Conservation (phyloP, 179 eudicot genomes). For the Drosera spatulata region DNA sequence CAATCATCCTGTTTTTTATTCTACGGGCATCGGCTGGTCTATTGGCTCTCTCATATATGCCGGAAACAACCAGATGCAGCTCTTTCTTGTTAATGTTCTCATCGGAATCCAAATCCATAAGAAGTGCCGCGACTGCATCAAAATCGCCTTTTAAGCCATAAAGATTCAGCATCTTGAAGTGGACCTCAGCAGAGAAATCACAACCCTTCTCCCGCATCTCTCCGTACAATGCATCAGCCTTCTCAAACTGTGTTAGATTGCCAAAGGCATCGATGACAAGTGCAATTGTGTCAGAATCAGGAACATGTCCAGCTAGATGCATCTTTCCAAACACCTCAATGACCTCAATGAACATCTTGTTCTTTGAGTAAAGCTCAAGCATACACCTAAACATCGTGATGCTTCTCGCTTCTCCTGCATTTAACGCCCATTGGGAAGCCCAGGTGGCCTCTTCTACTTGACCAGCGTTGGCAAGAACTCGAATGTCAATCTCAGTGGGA, state of each 20-base stretch:
- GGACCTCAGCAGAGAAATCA: constrained; percentile 75
- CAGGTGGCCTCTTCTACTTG: constrained; percentile 89
- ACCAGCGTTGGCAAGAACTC: constrained; percentile 77
- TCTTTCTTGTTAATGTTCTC: constrained; percentile 76
- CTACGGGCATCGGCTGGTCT: constrained; percentile 57
- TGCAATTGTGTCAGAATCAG: constrained; percentile 57
- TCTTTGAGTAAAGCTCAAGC: constrained; percentile 73
- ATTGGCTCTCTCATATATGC: constrained; percentile 60
- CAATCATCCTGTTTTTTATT: constrained; percentile 32
- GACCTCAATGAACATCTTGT: constrained; percentile 49
- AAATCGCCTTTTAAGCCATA: constrained; percentile 58
- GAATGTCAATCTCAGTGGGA: constrained; percentile 67
- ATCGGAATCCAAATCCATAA: constrained; percentile 43
- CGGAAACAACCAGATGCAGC: constrained; percentile 61
- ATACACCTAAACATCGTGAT: constrained; percentile 55
- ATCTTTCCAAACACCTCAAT: constrained; percentile 85
- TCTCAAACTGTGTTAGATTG: constrained; percentile 57
- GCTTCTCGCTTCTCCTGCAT: constrained; percentile 66
- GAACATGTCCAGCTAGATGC: constrained; percentile 69
- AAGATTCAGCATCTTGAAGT: constrained; percentile 92
- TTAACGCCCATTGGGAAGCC: constrained; percentile 87
- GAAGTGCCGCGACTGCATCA: constrained; percentile 40
- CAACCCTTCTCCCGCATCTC: constrained; percentile 86
- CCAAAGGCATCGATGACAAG: constrained; percentile 70
- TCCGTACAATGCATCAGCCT: constrained; percentile 52